A percentile compares a stretch with the other conserved stretches of the same genome.
These are phyloP conservation scores for Austroboletus novae-zelandiae DNA, from an alignment of 1,284 basidiomycete genomes.

Conservation along the genomic window DNA sequence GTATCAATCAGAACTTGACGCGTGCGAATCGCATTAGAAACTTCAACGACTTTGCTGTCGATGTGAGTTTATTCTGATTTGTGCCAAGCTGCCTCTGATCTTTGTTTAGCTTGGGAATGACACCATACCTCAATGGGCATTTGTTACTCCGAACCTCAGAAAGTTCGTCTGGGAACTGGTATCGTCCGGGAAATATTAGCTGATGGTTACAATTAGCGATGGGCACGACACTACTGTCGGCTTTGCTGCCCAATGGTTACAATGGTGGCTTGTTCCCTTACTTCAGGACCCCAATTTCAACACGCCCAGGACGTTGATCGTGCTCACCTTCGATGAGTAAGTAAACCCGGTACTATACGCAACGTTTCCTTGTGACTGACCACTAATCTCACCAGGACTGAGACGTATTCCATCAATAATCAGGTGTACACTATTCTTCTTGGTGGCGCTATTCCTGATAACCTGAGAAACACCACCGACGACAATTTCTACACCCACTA, in stretches of 20 bases:
- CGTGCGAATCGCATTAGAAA: slow-evolving; percentile 55
- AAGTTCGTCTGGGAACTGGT: slow-evolving; percentile 10
- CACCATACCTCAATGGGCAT: slow-evolving; percentile 56
- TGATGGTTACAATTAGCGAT: slow-evolving; percentile 29
- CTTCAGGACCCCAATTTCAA: slow-evolving; percentile 48
- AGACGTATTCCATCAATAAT: slow-evolving; percentile 45
- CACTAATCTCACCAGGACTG: slow-evolving; percentile 39
- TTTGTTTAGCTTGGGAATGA: slow-evolving; percentile 30
- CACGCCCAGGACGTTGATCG: slow-evolving; percentile 49
- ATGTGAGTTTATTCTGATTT: slow-evolving; percentile 46
- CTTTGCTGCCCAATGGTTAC: slow-evolving; percentile 48
- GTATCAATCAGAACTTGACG: slow-evolving; percentile 38
- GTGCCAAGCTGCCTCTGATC: slow-evolving; percentile 30
- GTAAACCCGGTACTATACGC: slow-evolving; percentile 3
- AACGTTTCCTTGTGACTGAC: neutral
- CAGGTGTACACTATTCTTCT: slow-evolving; percentile 48
- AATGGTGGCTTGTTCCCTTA: slow-evolving; percentile 52
- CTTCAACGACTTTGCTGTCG: slow-evolving; percentile 58
- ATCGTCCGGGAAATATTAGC: neutral
- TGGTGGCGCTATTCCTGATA: slow-evolving; percentile 48
- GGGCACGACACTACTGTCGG: slow-evolving; percentile 54
- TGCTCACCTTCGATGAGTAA: slow-evolving; percentile 50
- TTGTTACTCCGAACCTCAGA: slow-evolving; percentile 58
- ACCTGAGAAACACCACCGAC: slow-evolving; percentile 47
- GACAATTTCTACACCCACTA: slow-evolving; percentile 64